Conservation (phyloP, 2,329 filamentous ascomycete genomes). For the Madurella fahalii region DNA sequence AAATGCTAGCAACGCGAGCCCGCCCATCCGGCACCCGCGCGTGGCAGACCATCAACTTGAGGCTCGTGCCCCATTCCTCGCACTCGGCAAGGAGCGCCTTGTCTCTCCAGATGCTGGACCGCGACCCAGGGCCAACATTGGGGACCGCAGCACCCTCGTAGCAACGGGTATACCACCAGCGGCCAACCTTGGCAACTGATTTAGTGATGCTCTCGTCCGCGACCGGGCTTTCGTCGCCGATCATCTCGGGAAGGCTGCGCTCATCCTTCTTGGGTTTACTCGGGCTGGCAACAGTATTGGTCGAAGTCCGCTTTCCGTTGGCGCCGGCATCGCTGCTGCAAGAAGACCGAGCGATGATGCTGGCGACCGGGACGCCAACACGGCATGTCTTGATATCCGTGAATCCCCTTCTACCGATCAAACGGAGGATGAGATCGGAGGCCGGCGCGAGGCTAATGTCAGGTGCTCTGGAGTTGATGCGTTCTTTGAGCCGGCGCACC, state of each 20-base stretch:
- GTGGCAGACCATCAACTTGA: slow-evolving; percentile 88
- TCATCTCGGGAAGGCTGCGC: slow-evolving; percentile 64
- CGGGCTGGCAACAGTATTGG: slow-evolving; percentile 21
- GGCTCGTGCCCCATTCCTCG: slow-evolving; percentile 77
- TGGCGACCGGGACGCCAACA: slow-evolving; percentile 71
- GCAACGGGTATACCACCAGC: slow-evolving; percentile 95
- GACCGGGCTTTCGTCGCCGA: slow-evolving; percentile 62
- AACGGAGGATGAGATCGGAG: slow-evolving; percentile 58
- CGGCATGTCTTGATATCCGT: slow-evolving; percentile 69
- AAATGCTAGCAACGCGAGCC: slow-evolving; percentile 46
- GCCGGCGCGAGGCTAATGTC: slow-evolving; percentile 58
- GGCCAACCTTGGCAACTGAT: slow-evolving; percentile 84
- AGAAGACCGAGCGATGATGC: slow-evolving; percentile 38
- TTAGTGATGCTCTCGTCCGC: slow-evolving; percentile 85
- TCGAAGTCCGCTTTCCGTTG: slow-evolving; percentile 12
- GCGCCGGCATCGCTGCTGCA: slow-evolving; percentile 20
- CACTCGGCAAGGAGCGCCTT: slow-evolving; percentile 74
- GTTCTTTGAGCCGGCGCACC: slow-evolving; percentile 67
- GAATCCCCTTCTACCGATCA: slow-evolving; percentile 67
- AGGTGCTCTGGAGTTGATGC: slow-evolving; percentile 57
- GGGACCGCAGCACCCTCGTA: slow-evolving; percentile 68
- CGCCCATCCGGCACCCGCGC: slow-evolving; percentile 70
- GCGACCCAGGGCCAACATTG: slow-evolving; percentile 34
- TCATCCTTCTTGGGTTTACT: slow-evolving; percentile 40
- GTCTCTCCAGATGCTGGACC: slow-evolving; percentile 73